Evolutionary conservation across 2,329 filamentous ascomycete species (phyloP), one percentile per base, ranked within the genome.

Genomic region (Pezicula rhizophila): DNA sequence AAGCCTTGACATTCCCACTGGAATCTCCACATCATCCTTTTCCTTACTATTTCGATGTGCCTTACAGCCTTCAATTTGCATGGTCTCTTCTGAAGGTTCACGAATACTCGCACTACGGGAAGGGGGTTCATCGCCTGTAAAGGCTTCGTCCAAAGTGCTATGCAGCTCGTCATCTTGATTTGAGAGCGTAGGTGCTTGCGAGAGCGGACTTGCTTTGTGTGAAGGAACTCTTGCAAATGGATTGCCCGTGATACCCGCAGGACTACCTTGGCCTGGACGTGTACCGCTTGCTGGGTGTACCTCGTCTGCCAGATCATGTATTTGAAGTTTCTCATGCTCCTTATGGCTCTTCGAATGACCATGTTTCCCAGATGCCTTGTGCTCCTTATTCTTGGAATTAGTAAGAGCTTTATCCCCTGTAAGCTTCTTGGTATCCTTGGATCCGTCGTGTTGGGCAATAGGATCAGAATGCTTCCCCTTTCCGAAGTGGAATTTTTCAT

Each of bases 1-100:
- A 50, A 99, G 73, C 56, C 90, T 80, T n/a, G 91, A 95, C 5
- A 93, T 75, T 0, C 93, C 93, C 1, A 97, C 92, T 3, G 90
- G 82, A 2, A 97, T 83, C 50, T 86, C 82, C 5, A 67, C 62
- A 18, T 51, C 67, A 2, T 52, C 54, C 20, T 28, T 38, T 18
- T 45, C 52, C 18, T 57, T 57, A 18, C 28, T n/a, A 25, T 64
- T 64, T 37, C 60, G 67, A 50, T 53, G 57, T 35, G 60, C 54
- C 54, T 60, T 63, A 54, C 59, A 63, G 20, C 54, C 53, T 28
- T 52, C 49, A 8, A 56, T 47, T 14, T 56, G 41, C 4, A 60
- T 14, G 20, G 50, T 53, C 42, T 58, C 55, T 37, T 57, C 53
- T 10, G 47, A 51, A 8, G 47, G 45, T 20, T 57, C 57, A 10